A percentile compares a stretch with the other conserved stretches of the same genome.
Evolutionary conservation across 768 basidiomycete species (phyloP).

Genomic region (Cubamyces sp.): DNA sequence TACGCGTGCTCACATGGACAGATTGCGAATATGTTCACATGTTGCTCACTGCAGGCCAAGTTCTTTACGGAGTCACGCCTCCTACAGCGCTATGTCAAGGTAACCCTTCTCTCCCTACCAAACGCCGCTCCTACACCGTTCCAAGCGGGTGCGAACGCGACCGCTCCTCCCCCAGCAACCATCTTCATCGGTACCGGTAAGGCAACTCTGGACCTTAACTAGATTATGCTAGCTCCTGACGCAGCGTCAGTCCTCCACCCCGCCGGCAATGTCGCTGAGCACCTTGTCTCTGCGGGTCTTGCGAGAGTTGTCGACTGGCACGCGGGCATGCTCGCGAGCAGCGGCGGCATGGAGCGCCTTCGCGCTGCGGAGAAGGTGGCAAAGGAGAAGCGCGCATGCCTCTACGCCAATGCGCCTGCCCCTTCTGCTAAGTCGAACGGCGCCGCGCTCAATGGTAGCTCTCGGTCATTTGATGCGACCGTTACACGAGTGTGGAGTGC

Average conservation of each 20-base stretch:
- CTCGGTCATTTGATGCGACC: slow-evolving; percentile 73
- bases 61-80: slow-evolving; percentile 92
- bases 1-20: not conserved
- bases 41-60: slow-evolving; percentile 63
- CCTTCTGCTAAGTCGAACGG: slow-evolving; percentile 54
- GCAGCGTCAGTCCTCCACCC: slow-evolving; percentile 73
- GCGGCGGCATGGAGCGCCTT: slow-evolving; percentile 86
- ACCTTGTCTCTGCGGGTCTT: slow-evolving; percentile 80
- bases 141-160: slow-evolving; percentile 56
- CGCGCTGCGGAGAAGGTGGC: slow-evolving; percentile 82
- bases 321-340: slow-evolving; percentile 86
- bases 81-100: slow-evolving; percentile 77
- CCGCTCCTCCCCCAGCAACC: slow-evolving; percentile 68
- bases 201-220: slow-evolving; percentile 17
- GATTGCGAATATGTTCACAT: slow-evolving; percentile 9
- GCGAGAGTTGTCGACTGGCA: slow-evolving; percentile 98
- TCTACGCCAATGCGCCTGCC: slow-evolving; percentile 65
- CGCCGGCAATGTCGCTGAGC: slow-evolving; percentile 92
- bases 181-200: slow-evolving; percentile 88
- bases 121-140: slow-evolving; percentile 81
- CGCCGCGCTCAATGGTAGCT: slow-evolving; percentile 44
- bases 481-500: slow-evolving; percentile 91
- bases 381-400: slow-evolving; percentile 70
- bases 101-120: slow-evolving; percentile 80
- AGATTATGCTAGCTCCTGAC: not conserved